Percentiles rank a stretch among this genome's conserved stretches.
Evolutionary conservation across 768 basidiomycete genomes (phyloP).

Genomic region (Mycena crocata): DNA sequence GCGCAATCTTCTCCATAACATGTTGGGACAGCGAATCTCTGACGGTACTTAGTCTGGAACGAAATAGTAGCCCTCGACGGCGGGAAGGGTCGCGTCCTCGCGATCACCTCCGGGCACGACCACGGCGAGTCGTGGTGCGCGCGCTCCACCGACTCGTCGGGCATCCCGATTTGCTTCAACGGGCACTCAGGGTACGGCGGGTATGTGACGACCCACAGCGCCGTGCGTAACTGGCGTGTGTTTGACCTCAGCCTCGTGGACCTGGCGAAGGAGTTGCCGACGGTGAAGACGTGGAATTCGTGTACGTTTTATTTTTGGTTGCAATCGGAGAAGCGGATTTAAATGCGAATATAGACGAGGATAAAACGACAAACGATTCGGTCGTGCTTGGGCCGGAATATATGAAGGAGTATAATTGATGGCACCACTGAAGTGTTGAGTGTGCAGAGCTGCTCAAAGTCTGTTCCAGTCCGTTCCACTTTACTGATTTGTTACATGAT

Average conservation of each 20-base stretch:
- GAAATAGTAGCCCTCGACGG: constrained; percentile 28
- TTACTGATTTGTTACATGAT: too few relatives aligned
- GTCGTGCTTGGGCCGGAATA: constrained; percentile 24
- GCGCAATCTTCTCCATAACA: not conserved
- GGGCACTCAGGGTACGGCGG: constrained; percentile 36
- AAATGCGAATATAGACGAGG: constrained; percentile 11
- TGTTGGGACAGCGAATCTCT: not conserved
- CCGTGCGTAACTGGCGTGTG: constrained; percentile 27
- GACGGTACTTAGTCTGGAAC: constrained; percentile 23
- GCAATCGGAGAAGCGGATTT: not conserved
- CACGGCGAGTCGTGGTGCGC: constrained; percentile 38
- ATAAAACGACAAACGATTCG: constrained; percentile 17
- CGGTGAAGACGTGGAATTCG: constrained; percentile 23
- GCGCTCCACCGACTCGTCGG: constrained; percentile 25
- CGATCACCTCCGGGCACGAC: constrained; percentile 35
- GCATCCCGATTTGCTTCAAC: constrained; percentile 36
- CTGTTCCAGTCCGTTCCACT: too few relatives aligned
- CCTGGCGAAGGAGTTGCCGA: not conserved
- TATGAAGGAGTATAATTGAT: constrained; percentile 23
- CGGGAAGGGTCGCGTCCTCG: constrained; percentile 25
- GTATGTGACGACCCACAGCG: constrained; percentile 30
- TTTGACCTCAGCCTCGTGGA: constrained; percentile 15
- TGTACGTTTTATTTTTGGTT: not conserved
- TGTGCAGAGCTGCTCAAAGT: too few relatives aligned
- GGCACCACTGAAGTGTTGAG: too few relatives aligned